These are phyloP conservation scores for Fusarium compactum DNA, from an alignment of 2,329 filamentous ascomycete species.

Conservation along the genomic window DNA sequence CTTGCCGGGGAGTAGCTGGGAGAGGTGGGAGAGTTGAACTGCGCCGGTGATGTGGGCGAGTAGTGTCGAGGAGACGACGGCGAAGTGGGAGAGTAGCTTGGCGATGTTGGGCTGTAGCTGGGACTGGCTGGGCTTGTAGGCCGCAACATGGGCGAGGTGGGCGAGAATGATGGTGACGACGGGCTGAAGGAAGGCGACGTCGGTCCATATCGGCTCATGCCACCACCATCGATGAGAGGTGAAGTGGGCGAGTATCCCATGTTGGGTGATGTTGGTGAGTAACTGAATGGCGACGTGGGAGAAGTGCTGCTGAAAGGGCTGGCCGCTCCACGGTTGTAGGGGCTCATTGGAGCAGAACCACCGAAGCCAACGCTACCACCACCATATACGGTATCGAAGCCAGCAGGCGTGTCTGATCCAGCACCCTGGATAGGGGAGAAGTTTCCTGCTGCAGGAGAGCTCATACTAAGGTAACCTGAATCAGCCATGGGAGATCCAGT, in stretches of 20 bases:
- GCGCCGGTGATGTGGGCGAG: constrained; percentile 77
- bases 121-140: constrained; percentile 68
- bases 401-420: constrained; percentile 77
- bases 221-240: constrained; percentile 66
- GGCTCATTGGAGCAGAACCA: constrained; percentile 66
- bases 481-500: constrained; percentile 83
- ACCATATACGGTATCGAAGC: constrained; percentile 73
- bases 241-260: constrained; percentile 83
- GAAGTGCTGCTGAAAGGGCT: constrained; percentile 83
- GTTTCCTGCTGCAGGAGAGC: constrained; percentile 71
- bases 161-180: constrained; percentile 73
- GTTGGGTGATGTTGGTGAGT: constrained; percentile 82
- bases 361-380: constrained; percentile 62
- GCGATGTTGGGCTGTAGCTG: constrained; percentile 74
- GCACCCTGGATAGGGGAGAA: constrained; percentile 83
- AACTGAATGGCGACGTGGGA: constrained; percentile 74
- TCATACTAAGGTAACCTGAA: constrained; percentile 73
- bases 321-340: constrained; percentile 72
- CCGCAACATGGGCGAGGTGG: constrained; percentile 70
- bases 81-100: constrained; percentile 73
- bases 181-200: constrained; percentile 73
- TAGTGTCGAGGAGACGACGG: constrained; percentile 69
- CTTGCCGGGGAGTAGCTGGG: constrained; percentile 78
- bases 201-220: constrained; percentile 63
- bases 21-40: constrained; percentile 80